Percentiles rank a stretch among this genome's conserved stretches.
These are phyloP conservation scores for Phytopythium ostracodes DNA, from an alignment of 352 stramenopile species.

Conservation along the genomic window DNA sequence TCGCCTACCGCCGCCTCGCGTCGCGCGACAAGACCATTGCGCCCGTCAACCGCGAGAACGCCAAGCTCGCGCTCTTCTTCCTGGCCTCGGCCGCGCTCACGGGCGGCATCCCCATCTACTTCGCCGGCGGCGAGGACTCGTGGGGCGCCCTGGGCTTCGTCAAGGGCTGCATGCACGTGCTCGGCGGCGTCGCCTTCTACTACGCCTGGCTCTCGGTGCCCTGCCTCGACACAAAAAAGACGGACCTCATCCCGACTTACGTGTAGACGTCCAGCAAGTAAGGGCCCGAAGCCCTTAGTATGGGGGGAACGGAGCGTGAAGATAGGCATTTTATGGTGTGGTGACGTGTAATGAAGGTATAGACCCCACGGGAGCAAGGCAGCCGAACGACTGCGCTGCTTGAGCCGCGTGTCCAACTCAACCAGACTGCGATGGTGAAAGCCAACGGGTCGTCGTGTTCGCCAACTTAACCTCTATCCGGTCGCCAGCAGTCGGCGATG, in stretches of 20 bases:
- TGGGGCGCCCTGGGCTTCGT: slow-evolving; percentile 46
- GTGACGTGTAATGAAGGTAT: slow-evolving; percentile 1
- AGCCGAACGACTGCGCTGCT: neutral
- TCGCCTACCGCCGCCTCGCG: slow-evolving; percentile 49
- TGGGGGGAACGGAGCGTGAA: neutral
- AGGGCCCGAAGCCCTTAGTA: neutral
- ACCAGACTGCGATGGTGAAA: neutral
- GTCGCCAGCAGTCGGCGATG: slow-evolving; percentile 8
- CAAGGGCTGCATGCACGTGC: slow-evolving; percentile 66
- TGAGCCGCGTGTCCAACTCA: neutral
- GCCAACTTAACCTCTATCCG: too few relatives aligned
- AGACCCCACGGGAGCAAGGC: neutral
- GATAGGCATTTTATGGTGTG: neutral
- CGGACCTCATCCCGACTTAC: slow-evolving; percentile 70
- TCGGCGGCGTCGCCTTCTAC: slow-evolving; percentile 66
- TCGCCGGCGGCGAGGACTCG: slow-evolving; percentile 29
- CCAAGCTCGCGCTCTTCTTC: slow-evolving; percentile 43
- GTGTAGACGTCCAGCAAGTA: slow-evolving; percentile 5
- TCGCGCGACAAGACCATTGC: slow-evolving; percentile 42
- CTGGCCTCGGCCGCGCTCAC: slow-evolving; percentile 36
- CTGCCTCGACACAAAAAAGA: slow-evolving; percentile 83
- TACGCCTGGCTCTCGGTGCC: slow-evolving; percentile 73
- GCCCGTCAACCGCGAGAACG: slow-evolving; percentile 51
- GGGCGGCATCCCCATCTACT: slow-evolving; percentile 46
- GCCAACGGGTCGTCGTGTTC: neutral